phyloP scores from a whole-genome alignment of 2,329 filamentous ascomycete genomes.

The Aureobasidium melanogenum region DNA sequence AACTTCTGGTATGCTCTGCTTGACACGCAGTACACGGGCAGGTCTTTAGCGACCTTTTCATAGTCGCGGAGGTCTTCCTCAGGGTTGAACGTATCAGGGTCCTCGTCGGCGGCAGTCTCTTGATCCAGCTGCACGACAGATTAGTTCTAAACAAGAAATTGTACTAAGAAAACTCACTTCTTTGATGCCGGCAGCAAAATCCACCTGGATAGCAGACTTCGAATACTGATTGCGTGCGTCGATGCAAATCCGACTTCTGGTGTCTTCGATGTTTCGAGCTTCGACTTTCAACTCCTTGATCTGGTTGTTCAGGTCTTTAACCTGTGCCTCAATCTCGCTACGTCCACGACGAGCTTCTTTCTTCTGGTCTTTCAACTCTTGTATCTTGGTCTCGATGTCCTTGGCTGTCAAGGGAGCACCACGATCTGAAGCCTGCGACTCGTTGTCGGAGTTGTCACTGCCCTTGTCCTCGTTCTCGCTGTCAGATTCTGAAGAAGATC shows the following conservation, averaged over 20 bases:
- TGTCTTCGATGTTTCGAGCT: conserved; percentile 24
- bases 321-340: conserved; percentile 22
- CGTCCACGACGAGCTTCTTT: conserved; percentile 25
- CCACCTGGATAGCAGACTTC: conserved; percentile 44
- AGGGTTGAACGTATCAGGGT: conserved; percentile 47
- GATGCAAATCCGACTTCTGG: conserved; percentile 40
- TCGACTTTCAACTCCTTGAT: conserved; percentile 24
- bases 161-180: conserved; percentile 28
- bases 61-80: conserved; percentile 50
- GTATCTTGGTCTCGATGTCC: conserved; percentile 35
- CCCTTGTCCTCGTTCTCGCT: conserved; percentile 20
- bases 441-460: conserved; percentile 18
- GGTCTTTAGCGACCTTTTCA: conserved; percentile 42
- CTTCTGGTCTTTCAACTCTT: conserved; percentile 34
- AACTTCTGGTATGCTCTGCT: conserved; percentile 55
- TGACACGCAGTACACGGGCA: conserved; percentile 59
- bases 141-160: background rate
- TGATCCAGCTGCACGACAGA: conserved; percentile 38
- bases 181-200: conserved; percentile 52
- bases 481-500: conserved; percentile 20
- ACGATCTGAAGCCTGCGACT: conserved; percentile 13
- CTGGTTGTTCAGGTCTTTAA: conserved; percentile 24
- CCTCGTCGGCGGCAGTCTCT: conserved; percentile 44
- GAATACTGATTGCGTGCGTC: conserved; percentile 49
- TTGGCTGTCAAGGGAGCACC: conserved; percentile 29